Evolutionary conservation across 2,329 filamentous ascomycete genomes (phyloP).

Genomic region (Penicillium polonicum): DNA sequence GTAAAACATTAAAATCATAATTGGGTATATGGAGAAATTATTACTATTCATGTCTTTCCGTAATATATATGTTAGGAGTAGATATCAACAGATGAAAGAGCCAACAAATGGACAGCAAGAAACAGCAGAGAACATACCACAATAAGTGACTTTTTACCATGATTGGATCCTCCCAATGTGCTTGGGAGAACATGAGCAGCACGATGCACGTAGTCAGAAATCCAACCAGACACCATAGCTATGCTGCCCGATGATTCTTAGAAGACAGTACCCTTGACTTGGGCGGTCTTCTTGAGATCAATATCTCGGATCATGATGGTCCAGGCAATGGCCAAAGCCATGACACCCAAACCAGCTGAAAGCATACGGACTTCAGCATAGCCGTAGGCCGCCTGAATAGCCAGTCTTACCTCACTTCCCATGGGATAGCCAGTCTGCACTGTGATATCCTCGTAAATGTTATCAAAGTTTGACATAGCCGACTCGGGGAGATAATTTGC

Average conservation of each 20-base stretch:
- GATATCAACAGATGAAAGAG: not conserved
- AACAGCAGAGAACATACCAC: not conserved
- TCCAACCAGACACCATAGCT: not conserved
- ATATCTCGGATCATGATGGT: conserved; percentile 51
- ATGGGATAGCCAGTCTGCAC: conserved; percentile 43
- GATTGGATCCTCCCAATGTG: not conserved
- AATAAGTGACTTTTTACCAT: not conserved
- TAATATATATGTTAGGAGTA: not conserved
- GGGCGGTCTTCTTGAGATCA: conserved; percentile 49
- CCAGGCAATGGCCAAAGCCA: conserved; percentile 45
- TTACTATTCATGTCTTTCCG: not conserved
- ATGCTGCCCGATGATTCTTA: conserved; percentile 26
- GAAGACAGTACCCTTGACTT: conserved; percentile 53
- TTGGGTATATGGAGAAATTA: no score
- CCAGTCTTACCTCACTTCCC: conserved; percentile 52
- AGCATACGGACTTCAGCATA: conserved; percentile 52
- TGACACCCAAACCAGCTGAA: conserved; percentile 48
- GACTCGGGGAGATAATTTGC: conserved; percentile 44
- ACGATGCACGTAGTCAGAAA: no score
- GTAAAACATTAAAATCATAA: no score
- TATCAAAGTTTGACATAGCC: conserved; percentile 28
- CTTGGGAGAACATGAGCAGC: not conserved
- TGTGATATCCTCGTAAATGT: conserved; percentile 49
- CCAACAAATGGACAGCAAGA: not conserved
- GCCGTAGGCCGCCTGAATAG: conserved; percentile 61